Evolutionary conservation across 83 land plant species (phyloP).

Genomic region (Picea abies): DNA sequence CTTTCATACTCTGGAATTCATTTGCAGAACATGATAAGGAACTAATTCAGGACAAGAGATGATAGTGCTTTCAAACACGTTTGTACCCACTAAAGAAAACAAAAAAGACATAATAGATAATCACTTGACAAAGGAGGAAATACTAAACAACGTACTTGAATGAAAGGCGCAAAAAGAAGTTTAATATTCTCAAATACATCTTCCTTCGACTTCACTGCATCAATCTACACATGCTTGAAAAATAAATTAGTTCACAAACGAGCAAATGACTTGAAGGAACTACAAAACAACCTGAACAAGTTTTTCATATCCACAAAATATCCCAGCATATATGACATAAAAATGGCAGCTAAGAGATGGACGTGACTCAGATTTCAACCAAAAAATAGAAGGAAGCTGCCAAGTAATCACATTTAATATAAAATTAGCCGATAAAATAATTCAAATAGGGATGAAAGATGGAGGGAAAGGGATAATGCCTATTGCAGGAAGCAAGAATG

Average conservation of each 20-base stretch:
- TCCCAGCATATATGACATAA: not conserved
- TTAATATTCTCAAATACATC: slow-evolving; percentile 75
- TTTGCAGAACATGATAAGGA: too few relatives aligned
- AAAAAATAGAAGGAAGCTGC: not conserved
- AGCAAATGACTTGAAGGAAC: not conserved
- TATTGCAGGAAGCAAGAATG: too few relatives aligned
- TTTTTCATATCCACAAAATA: not conserved
- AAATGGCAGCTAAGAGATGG: not conserved
- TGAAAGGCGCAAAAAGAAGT: slow-evolving; percentile 53
- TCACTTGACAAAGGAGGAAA: too few relatives aligned
- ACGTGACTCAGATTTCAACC: not conserved
- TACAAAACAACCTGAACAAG: not conserved
- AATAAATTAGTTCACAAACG: not conserved
- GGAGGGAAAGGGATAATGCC: not conserved
- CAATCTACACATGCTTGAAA: slow-evolving; percentile 46
- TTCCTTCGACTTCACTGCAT: slow-evolving; percentile 68
- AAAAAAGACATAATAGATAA: too few relatives aligned
- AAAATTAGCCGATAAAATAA: not conserved
- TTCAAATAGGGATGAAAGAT: not conserved
- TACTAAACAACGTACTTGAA: slow-evolving; percentile 19
- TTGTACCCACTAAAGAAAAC: too few relatives aligned
- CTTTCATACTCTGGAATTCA: too few relatives aligned
- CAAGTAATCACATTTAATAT: not conserved
- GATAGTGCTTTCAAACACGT: too few relatives aligned
- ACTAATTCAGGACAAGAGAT: too few relatives aligned